Evolutionary conservation across 768 basidiomycete species (phyloP).

Genomic region (Mycena capillaripes): DNA sequence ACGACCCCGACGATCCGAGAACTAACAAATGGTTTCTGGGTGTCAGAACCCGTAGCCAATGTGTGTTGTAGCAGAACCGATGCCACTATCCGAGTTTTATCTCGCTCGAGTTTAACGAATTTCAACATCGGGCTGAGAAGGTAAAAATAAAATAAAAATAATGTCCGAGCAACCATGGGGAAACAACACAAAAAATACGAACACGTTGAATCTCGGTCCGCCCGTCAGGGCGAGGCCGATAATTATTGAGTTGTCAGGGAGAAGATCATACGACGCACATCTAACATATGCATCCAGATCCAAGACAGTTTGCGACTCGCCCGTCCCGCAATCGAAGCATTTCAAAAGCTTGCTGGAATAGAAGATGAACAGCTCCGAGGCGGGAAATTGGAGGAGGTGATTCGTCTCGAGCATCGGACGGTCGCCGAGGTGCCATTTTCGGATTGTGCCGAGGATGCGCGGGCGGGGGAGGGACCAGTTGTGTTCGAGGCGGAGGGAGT

Average conservation of each 20-base stretch:
- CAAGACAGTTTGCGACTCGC: constrained; percentile 16
- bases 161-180: neutral
- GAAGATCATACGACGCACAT: constrained; percentile 21
- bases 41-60: constrained; percentile 12
- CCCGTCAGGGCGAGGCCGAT: constrained; percentile 24
- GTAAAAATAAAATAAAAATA: neutral
- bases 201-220: constrained; percentile 30
- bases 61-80: constrained; percentile 19
- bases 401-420: constrained; percentile 27
- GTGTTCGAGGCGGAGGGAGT: neutral
- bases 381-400: constrained; percentile 26
- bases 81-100: neutral
- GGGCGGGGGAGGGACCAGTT: constrained; percentile 30
- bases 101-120: neutral
- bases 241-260: constrained; percentile 26
- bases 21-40: constrained; percentile 33
- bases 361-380: constrained; percentile 30
- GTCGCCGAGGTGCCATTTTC: constrained; percentile 14
- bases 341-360: constrained; percentile 26
- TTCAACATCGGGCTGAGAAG: constrained; percentile 16
- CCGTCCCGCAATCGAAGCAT: constrained; percentile 22
- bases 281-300: constrained; percentile 25
- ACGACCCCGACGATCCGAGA: constrained; percentile 30
- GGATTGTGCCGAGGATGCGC: constrained; percentile 21
- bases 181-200: neutral